These are phyloP conservation scores for Nidula niveotomentosa DNA, from an alignment of 1,284 basidiomycete species.

Conservation along the genomic window DNA sequence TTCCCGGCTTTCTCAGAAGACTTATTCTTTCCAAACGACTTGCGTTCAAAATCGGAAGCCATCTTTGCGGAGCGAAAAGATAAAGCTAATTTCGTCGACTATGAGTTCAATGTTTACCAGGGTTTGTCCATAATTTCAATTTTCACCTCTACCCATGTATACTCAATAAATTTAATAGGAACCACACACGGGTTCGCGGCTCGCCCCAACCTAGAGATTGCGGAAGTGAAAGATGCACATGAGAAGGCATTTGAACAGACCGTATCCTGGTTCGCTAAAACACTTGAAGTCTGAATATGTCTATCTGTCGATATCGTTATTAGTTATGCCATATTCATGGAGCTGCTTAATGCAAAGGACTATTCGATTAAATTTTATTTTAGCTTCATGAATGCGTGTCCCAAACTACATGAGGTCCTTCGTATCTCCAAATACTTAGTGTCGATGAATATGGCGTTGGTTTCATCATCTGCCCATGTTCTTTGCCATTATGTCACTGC, in stretches of 20 bases:
- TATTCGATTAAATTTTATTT: too few species aligned
- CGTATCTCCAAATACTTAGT: too few species aligned
- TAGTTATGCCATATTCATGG: too few species aligned
- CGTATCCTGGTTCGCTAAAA: constrained; percentile 48
- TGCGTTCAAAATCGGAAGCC: constrained; percentile 41
- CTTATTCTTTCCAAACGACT: constrained; percentile 34
- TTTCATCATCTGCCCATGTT: too few species aligned
- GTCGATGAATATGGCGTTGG: too few species aligned
- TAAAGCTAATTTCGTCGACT: constrained; percentile 42
- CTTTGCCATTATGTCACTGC: too few species aligned
- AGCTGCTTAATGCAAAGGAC: too few species aligned
- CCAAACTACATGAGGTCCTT: too few species aligned
- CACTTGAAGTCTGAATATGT: constrained; percentile 16
- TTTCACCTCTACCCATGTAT: background rate
- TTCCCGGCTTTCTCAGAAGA: constrained; percentile 41
- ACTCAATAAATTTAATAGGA: constrained; percentile 24
- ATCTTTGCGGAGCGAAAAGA: constrained; percentile 41
- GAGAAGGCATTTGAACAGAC: constrained; percentile 46
- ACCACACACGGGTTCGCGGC: constrained; percentile 59
- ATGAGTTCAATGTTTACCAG: constrained; percentile 57
- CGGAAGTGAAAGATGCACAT: constrained; percentile 48
- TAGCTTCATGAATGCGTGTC: too few species aligned
- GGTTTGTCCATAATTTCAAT: constrained; percentile 27
- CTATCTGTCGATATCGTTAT: too few species aligned
- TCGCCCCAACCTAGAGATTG: constrained; percentile 45